Evolutionary conservation across 2,329 filamentous ascomycete species (phyloP).

Genomic region (Penicillium decumbens): DNA sequence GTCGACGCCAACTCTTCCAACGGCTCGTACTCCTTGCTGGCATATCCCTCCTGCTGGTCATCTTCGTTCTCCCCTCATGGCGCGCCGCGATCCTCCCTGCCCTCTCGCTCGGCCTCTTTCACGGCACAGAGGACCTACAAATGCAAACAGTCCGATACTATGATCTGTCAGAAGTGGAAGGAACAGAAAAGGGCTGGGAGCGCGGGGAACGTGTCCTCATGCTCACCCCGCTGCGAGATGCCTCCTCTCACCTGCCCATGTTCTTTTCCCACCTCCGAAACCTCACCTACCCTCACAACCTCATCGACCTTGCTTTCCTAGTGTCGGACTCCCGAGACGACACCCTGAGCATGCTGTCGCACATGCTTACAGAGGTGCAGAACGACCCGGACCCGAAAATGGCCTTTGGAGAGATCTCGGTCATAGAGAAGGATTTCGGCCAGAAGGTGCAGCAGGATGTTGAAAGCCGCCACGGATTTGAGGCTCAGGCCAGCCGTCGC

Average conservation of each 20-base stretch:
- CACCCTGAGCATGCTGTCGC: conserved; percentile 70
- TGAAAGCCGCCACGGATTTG: conserved; percentile 94
- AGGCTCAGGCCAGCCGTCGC: conserved; percentile 84
- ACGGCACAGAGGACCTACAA: conserved; percentile 64
- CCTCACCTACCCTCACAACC: conserved; percentile 92
- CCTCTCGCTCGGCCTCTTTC: conserved; percentile 66
- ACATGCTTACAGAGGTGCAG: conserved; percentile 74
- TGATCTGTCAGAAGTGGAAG: conserved; percentile 85
- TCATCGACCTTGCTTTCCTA: conserved; percentile 93
- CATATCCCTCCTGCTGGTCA: conserved; percentile 56
- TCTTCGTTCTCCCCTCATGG: conserved; percentile 73
- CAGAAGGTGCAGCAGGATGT: conserved; percentile 98
- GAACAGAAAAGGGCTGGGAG: conserved; percentile 91
- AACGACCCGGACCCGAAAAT: conserved; percentile 71
- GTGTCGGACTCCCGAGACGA: conserved; percentile 96
- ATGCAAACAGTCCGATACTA: conserved; percentile 97
- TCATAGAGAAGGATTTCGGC: conserved; percentile 98
- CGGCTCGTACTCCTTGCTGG: conserved; percentile 59
- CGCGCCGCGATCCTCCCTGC: conserved; percentile 57
- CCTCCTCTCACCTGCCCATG: conserved; percentile 87
- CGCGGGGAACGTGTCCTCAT: conserved; percentile 90
- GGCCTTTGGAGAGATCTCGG: conserved; percentile 91
- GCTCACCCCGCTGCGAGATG: conserved; percentile 90
- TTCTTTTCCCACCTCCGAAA: conserved; percentile 98
- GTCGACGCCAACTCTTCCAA: conserved; percentile 67